A percentile compares a stretch with the other conserved stretches of the same genome.
Conservation (phyloP, 2,329 filamentous ascomycete genomes). For the Clathrospora elynae region DNA sequence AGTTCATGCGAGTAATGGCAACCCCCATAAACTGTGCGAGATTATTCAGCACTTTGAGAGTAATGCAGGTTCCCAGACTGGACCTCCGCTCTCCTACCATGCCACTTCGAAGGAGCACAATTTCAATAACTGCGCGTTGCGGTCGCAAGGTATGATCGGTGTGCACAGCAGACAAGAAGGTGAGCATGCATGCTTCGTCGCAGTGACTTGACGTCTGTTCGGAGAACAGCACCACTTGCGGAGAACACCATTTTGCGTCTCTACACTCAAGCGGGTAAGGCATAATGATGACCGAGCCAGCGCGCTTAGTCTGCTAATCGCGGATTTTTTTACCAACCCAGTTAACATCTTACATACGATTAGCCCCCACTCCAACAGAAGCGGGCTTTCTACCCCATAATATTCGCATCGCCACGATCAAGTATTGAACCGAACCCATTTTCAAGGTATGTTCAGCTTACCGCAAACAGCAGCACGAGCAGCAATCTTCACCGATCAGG, state of each 20-base stretch:
- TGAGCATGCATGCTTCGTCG: slow-evolving; percentile 8
- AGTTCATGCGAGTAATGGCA: slow-evolving; percentile 2
- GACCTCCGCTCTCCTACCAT: background rate
- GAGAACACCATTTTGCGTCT: slow-evolving; percentile 14
- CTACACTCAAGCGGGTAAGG: slow-evolving; percentile 11
- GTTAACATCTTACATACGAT: slow-evolving; percentile 2
- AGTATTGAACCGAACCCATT: too few relatives aligned
- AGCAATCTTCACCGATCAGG: slow-evolving; percentile 22
- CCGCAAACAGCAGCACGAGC: slow-evolving; percentile 1
- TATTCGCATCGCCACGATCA: background rate
- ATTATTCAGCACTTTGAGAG: slow-evolving; percentile 5
- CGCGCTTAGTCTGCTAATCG: slow-evolving; percentile 21
- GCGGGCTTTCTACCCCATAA: slow-evolving; percentile 3
- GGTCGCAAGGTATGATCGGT: slow-evolving; percentile 2
- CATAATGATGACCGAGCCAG: slow-evolving; percentile 10
- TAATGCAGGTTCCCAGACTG: slow-evolving; percentile 10
- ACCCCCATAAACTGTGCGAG: slow-evolving; percentile 11
- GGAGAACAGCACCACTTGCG: slow-evolving; percentile 17
- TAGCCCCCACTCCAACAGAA: slow-evolving; percentile 8
- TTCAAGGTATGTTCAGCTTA: too few relatives aligned
- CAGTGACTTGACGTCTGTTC: slow-evolving; percentile 10
- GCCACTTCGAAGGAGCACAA: slow-evolving; percentile 1
- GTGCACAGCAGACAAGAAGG: slow-evolving; percentile 3
- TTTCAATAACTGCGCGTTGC: slow-evolving; percentile 4
- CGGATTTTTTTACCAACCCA: slow-evolving; percentile 9